These are phyloP conservation scores for Clavaria fumosa DNA, from an alignment of 768 basidiomycete species.

Conservation along the genomic window DNA sequence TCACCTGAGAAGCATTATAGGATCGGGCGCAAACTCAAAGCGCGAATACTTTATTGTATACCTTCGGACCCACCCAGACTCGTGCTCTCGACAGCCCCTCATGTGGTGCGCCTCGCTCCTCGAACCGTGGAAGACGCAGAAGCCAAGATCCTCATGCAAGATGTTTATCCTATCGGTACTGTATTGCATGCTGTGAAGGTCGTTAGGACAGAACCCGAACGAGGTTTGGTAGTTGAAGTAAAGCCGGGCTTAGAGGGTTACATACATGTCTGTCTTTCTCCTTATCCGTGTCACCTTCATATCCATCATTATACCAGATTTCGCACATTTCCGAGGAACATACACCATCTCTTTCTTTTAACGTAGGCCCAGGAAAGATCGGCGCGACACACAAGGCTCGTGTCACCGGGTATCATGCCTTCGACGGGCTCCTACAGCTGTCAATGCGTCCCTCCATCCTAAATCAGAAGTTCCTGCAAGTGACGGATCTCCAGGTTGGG, in stretches of 20 bases:
- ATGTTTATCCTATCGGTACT: slow-evolving; percentile 59
- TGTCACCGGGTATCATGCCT: slow-evolving; percentile 67
- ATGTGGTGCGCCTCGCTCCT: slow-evolving; percentile 42
- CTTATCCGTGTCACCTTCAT: slow-evolving; percentile 6
- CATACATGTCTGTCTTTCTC: slow-evolving; percentile 52
- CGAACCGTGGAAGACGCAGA: slow-evolving; percentile 19
- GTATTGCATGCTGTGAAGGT: slow-evolving; percentile 63
- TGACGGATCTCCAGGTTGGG: slow-evolving; percentile 71
- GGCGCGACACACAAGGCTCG: slow-evolving; percentile 73
- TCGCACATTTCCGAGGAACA: slow-evolving; percentile 90
- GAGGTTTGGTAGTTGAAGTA: slow-evolving; percentile 63
- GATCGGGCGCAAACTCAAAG: slow-evolving; percentile 64
- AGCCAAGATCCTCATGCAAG: slow-evolving; percentile 23
- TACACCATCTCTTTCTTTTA: slow-evolving; percentile 53
- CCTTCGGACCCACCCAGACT: slow-evolving; percentile 66
- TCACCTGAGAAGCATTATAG: slow-evolving; percentile 31
- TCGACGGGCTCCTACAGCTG: slow-evolving; percentile 85
- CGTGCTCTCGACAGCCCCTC: slow-evolving; percentile 60
- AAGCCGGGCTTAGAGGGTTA: slow-evolving; percentile 57
- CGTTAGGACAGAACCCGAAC: slow-evolving; percentile 58
- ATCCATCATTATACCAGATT: slow-evolving; percentile 37
- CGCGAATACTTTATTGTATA: slow-evolving; percentile 72
- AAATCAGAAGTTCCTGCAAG: slow-evolving; percentile 74
- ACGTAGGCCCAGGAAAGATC: slow-evolving; percentile 67
- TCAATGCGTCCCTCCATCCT: slow-evolving; percentile 72